Evolutionary conservation across 2,329 filamentous ascomycete species (phyloP), one percentile per base, ranked within the genome.

Genomic region (Beauveria medogensis): DNA sequence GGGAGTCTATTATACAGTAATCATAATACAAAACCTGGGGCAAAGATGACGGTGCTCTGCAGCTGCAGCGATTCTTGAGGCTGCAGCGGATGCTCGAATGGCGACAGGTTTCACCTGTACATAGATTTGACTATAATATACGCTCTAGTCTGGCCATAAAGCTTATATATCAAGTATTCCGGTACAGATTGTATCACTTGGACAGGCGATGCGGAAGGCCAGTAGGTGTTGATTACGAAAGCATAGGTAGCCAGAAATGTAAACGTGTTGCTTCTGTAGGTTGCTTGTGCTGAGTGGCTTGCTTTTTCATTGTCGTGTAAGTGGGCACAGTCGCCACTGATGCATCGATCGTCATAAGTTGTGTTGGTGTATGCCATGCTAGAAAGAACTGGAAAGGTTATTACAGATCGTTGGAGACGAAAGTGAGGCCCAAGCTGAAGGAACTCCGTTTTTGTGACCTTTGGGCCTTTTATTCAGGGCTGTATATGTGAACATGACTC

Each of bases 41-140:
- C 22, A 56, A 43, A 14, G 46, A 22, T 24, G 22, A 3, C 22
- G 46, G 18, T 16, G 5, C 24, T 43, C 18, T 26, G 28, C 44
- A 50, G 24, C 34, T 37, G 12, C 34, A 37, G 34, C 12, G 34
- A 37, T 16, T 5, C 5, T 37, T 37, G 34, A 37, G 41, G 10
- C 10, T 34, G 47, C 37, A 20, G 46, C 40, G 37, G 56, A 59
- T 20, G 24, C 14, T 51, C 34, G 7, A 40, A n/a, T 28, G 56
- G 46, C 51, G 56, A 59, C 8, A 18, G 16, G 37, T 26, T 56
- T 37, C 20, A 59, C 48, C 57, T 44, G 57, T 52, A 59, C 57
- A 59, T 59, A 59, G 8, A 59, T 53, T 59, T 59, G 47, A 59
- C 57, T 59, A 59, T 59, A 59, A 59, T 59, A 59, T 53, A 59